These are phyloP conservation scores for Austroboletus eburneus DNA, from an alignment of 768 basidiomycete genomes.

Conservation along the genomic window DNA sequence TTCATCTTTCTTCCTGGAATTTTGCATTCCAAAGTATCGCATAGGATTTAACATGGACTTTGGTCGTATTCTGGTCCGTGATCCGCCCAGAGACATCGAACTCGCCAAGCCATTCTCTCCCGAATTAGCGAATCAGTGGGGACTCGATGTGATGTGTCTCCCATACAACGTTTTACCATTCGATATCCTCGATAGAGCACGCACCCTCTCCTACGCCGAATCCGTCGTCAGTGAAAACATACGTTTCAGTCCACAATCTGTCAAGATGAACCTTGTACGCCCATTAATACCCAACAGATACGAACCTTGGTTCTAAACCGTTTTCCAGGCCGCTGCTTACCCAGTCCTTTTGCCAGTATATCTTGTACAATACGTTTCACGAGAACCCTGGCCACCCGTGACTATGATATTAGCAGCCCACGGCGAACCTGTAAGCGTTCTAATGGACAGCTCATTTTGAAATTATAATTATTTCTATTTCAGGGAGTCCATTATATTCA, in stretches of 20 bases:
- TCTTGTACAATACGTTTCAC: constrained; percentile 45
- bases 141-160: constrained; percentile 47
- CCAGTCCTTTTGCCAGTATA: constrained; percentile 66
- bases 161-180: constrained; percentile 57
- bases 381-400: constrained; percentile 24
- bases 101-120: constrained; percentile 45
- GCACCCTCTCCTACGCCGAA: constrained; percentile 33
- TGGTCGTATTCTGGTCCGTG: constrained; percentile 40
- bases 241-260: constrained; percentile 40
- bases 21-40: neutral
- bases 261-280: constrained; percentile 46
- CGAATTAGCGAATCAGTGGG: constrained; percentile 45
- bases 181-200: constrained; percentile 37
- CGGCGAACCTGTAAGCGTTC: constrained; percentile 20
- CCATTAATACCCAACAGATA: neutral
- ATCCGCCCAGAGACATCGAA: constrained; percentile 18
- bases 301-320: constrained; percentile 6
- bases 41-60: constrained; percentile 30
- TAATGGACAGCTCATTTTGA: neutral
- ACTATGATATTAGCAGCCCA: constrained; percentile 30
- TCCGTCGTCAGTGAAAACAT: constrained; percentile 36
- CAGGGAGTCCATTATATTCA: constrained; percentile 29
- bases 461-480: neutral
- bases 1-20: neutral
- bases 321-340: constrained; percentile 51